These are phyloP conservation scores for Flammula alnicola DNA, from an alignment of 1,284 basidiomycete genomes.

Conservation along the genomic window DNA sequence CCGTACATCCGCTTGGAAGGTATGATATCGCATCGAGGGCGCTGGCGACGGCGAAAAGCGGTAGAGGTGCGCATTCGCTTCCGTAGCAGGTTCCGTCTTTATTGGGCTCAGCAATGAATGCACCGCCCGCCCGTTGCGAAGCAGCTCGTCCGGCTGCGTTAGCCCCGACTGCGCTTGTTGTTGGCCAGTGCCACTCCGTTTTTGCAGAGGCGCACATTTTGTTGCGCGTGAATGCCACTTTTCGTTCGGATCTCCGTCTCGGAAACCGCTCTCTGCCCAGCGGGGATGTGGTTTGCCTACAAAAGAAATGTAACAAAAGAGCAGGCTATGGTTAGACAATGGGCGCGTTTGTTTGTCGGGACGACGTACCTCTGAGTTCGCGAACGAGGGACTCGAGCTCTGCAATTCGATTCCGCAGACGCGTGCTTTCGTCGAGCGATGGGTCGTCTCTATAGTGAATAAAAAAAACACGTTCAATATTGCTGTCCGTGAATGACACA, in stretches of 20 bases:
- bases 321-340: no score
- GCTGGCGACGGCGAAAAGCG: constrained; percentile 62
- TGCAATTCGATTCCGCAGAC: constrained; percentile 82
- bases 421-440: constrained; percentile 80
- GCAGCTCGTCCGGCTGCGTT: constrained; percentile 32
- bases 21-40: constrained; percentile 49
- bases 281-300: constrained; percentile 82
- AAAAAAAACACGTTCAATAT: constrained; percentile 18
- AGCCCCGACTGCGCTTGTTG: constrained; percentile 18
- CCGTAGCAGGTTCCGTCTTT: constrained; percentile 58
- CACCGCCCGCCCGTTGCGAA: constrained; percentile 34
- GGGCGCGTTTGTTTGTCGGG: background rate
- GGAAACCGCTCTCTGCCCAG: constrained; percentile 78
- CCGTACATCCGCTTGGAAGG: constrained; percentile 40
- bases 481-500: constrained; percentile 1
- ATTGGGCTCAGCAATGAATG: constrained; percentile 57
- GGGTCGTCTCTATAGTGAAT: constrained; percentile 77
- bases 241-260: constrained; percentile 77
- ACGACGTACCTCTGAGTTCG: constrained; percentile 69
- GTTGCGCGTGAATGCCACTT: constrained; percentile 84
- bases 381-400: constrained; percentile 89
- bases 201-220: constrained; percentile 54
- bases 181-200: constrained; percentile 40
- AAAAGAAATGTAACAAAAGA: constrained; percentile 9
- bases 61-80: constrained; percentile 56